Base-by-base conservation (phyloP, 768 basidiomycete species). In the Goffeauzyma gilvescens region DNA sequence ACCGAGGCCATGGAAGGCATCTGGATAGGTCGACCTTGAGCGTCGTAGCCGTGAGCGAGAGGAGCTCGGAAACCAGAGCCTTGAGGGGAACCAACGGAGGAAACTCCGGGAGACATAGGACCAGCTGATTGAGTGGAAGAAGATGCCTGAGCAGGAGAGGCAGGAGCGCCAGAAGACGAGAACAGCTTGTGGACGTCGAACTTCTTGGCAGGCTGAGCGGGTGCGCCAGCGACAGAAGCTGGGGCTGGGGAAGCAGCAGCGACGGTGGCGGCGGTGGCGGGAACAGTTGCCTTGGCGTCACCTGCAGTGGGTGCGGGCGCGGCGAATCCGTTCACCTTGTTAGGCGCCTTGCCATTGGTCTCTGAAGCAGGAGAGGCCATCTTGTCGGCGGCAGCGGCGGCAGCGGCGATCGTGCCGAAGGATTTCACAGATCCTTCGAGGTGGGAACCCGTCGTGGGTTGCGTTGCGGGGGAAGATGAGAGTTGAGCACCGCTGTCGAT, bases 401-500 rank as follows among this genome's bases (percentile, higher is more conserved):
- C 69, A 39, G 72, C 76, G 32, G 75, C 75, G 28, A 86, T 74
- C 20, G 79, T 71, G 57, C 84, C 83, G 65, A 87, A 87, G 32
- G 79, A 74, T 65, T 78, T 83, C 54, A 85, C 78, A 75, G 68
- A 68, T 76, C 79, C 58, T 75, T 68, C 51, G 65, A 71, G 45
- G 68, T 74, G 50, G 68, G 67, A 27, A 32, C 64, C 64, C 3
- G 59, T 62, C n/a, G 53, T 59, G 31, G 76, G 71, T 26, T 74
- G 71, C 38, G 74, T 67, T 42, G 81, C 79, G 26, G 84, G 82
- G 7, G 82, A 83, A 34, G 82, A 79, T 26, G 83, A 81, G 55
- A 85, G 76, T 48, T 78, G 72, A 41, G 81, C 76, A 51, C 68
- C 62, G 64, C 83, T 80, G 66, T 84, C 79, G 71, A 87, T 81